Conservation (phyloP, 1,139 yeast genomes). For the Wickerhamiella infanticola region DNA sequence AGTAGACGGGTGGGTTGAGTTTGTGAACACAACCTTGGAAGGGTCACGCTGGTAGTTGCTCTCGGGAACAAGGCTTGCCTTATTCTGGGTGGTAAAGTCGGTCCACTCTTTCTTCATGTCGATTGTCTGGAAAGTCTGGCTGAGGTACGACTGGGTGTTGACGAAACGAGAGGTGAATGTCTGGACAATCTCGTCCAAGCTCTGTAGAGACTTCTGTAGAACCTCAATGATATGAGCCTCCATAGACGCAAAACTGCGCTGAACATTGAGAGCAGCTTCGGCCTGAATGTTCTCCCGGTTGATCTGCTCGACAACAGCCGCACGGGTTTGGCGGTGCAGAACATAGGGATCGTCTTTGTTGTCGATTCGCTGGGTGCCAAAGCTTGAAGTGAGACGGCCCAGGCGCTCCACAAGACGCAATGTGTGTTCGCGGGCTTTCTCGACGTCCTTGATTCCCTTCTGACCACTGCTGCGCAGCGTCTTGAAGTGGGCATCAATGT, state of each 20-base stretch:
- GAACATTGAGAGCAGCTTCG: constrained; percentile 31
- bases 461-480: constrained; percentile 24
- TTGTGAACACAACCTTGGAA: constrained; percentile 25
- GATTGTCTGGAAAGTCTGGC: constrained; percentile 23
- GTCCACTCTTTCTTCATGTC: constrained; percentile 32
- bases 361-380: constrained; percentile 22
- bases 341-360: constrained; percentile 33
- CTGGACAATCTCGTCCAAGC: constrained; percentile 21
- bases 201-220: constrained; percentile 26
- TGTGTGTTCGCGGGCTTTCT: constrained; percentile 23
- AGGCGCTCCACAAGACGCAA: constrained; percentile 26
- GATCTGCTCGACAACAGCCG: constrained; percentile 29
- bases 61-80: constrained; percentile 21
- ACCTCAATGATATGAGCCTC: constrained; percentile 31
- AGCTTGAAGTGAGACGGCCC: constrained; percentile 22
- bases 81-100: constrained; percentile 24
- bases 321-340: constrained; percentile 25
- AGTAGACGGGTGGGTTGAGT: constrained; percentile 27
- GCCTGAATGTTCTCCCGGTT: constrained; percentile 32
- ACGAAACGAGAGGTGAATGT: constrained; percentile 21
- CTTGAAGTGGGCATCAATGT: constrained; percentile 29
- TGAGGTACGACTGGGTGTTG: constrained; percentile 21
- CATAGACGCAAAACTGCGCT: constrained; percentile 27
- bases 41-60: constrained; percentile 27
- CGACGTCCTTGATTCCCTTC: constrained; percentile 27